Evolutionary conservation across 2,329 filamentous ascomycete genomes (phyloP).

Genomic region (Byssothecium circinans): DNA sequence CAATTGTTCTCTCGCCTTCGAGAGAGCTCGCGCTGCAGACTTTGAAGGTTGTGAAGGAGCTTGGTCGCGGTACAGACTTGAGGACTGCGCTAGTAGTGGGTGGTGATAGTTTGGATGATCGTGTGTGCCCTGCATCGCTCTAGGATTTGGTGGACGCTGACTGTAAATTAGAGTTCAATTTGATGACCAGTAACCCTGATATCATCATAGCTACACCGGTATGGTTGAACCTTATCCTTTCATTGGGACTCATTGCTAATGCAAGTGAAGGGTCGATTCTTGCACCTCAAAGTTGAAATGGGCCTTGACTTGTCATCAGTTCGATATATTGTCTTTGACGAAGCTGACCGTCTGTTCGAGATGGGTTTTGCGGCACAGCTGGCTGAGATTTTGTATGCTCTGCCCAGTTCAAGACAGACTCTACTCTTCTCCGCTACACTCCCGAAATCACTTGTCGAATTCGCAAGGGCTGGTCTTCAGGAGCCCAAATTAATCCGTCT

Average conservation of each 20-base stretch:
- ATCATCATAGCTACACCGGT: constrained; percentile 97
- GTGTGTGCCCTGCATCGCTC: constrained; percentile 18
- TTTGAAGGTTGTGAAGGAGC: constrained; percentile 92
- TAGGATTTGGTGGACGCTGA: not conserved
- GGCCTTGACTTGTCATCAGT: constrained; percentile 85
- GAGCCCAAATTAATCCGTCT: constrained; percentile 88
- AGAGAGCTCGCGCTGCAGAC: constrained; percentile 94
- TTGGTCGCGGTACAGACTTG: constrained; percentile 86
- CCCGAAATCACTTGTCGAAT: constrained; percentile 92
- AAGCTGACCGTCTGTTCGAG: constrained; percentile 94
- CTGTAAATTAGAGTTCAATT: constrained; percentile 66
- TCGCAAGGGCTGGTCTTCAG: constrained; percentile 88
- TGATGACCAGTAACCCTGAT: constrained; percentile 93
- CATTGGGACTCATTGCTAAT: not conserved
- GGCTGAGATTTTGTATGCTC: constrained; percentile 85
- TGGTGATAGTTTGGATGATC: constrained; percentile 93
- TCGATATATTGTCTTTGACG: constrained; percentile 94
- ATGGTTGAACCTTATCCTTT: constrained; percentile 48
- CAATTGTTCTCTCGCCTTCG: constrained; percentile 86
- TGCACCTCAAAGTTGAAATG: constrained; percentile 98
- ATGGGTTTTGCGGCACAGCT: constrained; percentile 97
- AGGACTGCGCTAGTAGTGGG: constrained; percentile 89
- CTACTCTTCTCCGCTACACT: constrained; percentile 93
- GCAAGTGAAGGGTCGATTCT: constrained; percentile 54
- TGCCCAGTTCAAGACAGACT: constrained; percentile 84